Conservation (phyloP, 2,329 filamentous ascomycete species). For the Fusarium buxicola region DNA sequence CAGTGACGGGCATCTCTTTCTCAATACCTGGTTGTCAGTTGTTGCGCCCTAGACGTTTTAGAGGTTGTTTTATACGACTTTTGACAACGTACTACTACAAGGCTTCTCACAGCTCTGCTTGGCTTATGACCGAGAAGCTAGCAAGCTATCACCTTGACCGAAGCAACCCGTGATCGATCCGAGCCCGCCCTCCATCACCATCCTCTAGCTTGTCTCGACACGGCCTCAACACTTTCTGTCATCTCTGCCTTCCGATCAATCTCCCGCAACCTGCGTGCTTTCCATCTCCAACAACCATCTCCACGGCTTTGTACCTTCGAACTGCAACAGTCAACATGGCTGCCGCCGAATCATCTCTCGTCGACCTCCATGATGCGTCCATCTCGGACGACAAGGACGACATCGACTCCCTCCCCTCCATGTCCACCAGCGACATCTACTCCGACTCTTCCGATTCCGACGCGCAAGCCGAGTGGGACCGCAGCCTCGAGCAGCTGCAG, state of each 20-base stretch:
- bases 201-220: constrained; percentile 3
- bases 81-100: background rate
- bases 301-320: background rate
- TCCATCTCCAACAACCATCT: background rate
- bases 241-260: background rate
- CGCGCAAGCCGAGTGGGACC: constrained; percentile 94
- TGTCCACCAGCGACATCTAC: constrained; percentile 66
- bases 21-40: constrained; percentile 8
- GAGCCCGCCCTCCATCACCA: constrained; percentile 14
- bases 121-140: constrained; percentile 1
- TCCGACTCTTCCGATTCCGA: constrained; percentile 75
- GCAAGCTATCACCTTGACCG: constrained; percentile 5
- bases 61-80: background rate
- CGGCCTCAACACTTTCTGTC: background rate
- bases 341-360: constrained; percentile 61
- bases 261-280: background rate
- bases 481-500: constrained; percentile 93
- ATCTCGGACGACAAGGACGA: constrained; percentile 65
- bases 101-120: background rate
- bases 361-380: constrained; percentile 62
- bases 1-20: constrained; percentile 20
- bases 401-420: constrained; percentile 73
- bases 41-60: constrained; percentile 1
- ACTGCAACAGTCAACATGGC: constrained; percentile 43
- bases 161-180: constrained; percentile 36